A percentile compares a stretch with the other conserved stretches of the same genome.
phyloP scores from a whole-genome alignment of 164 flowering plant species.

The Nymphaea thermarum region DNA sequence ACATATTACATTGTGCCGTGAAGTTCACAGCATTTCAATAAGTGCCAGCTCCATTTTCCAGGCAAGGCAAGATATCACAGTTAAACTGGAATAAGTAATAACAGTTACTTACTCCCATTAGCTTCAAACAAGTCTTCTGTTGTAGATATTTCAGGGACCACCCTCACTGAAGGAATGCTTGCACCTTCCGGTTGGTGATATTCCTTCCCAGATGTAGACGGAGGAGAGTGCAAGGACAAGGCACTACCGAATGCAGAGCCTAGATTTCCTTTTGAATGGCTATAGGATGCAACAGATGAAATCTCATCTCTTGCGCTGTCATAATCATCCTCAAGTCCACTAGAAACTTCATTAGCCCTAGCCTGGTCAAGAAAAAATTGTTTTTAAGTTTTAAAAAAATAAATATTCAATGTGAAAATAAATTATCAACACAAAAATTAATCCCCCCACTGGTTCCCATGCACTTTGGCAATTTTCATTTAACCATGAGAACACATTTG shows the following conservation, averaged over 20 bases:
- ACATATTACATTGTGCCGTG: too few species aligned
- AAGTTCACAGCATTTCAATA: too few species aligned
- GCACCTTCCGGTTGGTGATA: conserved; percentile 43
- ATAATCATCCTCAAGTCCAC: conserved; percentile 81
- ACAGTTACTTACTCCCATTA: conserved; percentile 33
- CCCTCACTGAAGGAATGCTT: conserved; percentile 43
- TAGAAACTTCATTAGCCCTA: conserved; percentile 64
- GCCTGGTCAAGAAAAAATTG: conserved; percentile 25
- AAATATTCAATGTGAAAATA: too few species aligned
- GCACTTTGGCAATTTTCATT: too few species aligned
- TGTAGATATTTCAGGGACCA: conserved; percentile 48
- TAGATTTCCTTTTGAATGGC: conserved; percentile 51
- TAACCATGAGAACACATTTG: too few species aligned
- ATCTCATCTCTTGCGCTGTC: conserved; percentile 88
- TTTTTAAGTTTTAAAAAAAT: too few species aligned
- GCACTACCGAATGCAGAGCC: conserved; percentile 62
- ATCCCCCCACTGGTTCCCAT: too few species aligned
- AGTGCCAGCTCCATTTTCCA: too few species aligned
- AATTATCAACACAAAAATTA: too few species aligned
- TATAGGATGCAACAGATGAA: conserved; percentile 83
- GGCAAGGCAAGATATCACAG: too few species aligned
- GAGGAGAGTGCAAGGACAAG: conserved; percentile 54
- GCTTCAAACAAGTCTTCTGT: conserved; percentile 64
- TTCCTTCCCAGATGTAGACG: conserved; percentile 37
- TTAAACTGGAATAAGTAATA: background rate